Conservation (phyloP, 768 basidiomycete genomes). For the Mycena albidolilacea region DNA sequence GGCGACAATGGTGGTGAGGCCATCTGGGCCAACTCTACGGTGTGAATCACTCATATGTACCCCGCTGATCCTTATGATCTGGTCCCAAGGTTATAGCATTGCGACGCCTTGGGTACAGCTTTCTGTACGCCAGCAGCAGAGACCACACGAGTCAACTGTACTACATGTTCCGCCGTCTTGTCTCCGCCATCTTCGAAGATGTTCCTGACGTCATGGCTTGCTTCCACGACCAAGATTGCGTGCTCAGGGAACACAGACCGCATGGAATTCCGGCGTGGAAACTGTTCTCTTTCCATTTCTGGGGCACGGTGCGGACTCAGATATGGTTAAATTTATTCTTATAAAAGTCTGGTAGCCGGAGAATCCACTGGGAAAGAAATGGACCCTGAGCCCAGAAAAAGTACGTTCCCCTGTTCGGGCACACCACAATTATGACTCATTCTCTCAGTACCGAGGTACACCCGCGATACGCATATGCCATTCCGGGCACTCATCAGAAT, state of each 20-base stretch:
- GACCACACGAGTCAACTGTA: constrained; percentile 49
- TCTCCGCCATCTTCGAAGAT: constrained; percentile 44
- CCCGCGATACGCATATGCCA: not conserved
- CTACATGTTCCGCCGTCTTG: constrained; percentile 50
- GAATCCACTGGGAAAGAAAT: constrained; percentile 46
- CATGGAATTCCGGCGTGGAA: constrained; percentile 56
- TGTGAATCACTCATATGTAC: constrained; percentile 10
- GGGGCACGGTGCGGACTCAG: constrained; percentile 14
- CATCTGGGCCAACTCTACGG: constrained; percentile 51
- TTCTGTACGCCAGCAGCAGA: constrained; percentile 25
- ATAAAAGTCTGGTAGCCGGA: not conserved
- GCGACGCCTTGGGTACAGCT: constrained; percentile 42
- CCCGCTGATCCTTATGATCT: not conserved
- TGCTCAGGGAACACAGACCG: constrained; percentile 46
- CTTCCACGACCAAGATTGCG: constrained; percentile 42
- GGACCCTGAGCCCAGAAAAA: constrained; percentile 51
- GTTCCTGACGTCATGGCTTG: constrained; percentile 11
- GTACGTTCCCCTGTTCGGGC: constrained; percentile 15
- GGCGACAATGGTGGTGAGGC: constrained; percentile 49
- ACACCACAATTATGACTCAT: constrained; percentile 28
- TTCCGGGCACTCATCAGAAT: not conserved
- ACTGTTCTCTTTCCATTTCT: constrained; percentile 47
- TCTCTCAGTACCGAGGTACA: not conserved
- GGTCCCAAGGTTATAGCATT: constrained; percentile 38
- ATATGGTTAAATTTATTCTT: not conserved